These are phyloP conservation scores for Ophiostoma perfectum DNA, from an alignment of 2,329 filamentous ascomycete genomes.

Conservation along the genomic window DNA sequence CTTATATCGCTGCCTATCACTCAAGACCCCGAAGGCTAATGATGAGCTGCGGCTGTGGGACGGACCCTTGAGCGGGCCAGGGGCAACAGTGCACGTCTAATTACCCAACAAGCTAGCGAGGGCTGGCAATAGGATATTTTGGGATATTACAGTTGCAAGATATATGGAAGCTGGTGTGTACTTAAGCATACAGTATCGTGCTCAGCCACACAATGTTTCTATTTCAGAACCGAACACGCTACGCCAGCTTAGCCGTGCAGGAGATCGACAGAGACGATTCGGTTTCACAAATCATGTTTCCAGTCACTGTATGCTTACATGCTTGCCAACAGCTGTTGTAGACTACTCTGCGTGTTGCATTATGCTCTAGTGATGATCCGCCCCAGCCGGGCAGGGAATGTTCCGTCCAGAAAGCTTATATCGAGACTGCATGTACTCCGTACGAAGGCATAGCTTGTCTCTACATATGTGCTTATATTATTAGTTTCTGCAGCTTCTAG, in stretches of 20 bases:
- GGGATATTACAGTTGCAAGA: background rate
- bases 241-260: slow-evolving; percentile 4
- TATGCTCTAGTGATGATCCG: background rate
- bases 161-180: background rate
- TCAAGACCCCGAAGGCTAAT: background rate
- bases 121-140: background rate
- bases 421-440: background rate
- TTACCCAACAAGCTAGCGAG: background rate
- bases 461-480: no score
- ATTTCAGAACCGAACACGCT: background rate
- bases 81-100: background rate
- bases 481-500: no score
- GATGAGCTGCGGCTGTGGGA: background rate
- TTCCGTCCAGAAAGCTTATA: background rate
- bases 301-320: no score
- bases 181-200: background rate
- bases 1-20: background rate
- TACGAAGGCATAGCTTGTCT: no score
- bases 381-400: background rate
- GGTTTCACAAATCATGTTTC: background rate
- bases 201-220: slow-evolving; percentile 8
- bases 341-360: background rate
- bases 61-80: background rate
- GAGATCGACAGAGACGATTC: background rate
- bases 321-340: no score